These are phyloP conservation scores for Pestalotiopsis sp. DNA, from an alignment of 2,329 filamentous ascomycete species.

Conservation along the genomic window DNA sequence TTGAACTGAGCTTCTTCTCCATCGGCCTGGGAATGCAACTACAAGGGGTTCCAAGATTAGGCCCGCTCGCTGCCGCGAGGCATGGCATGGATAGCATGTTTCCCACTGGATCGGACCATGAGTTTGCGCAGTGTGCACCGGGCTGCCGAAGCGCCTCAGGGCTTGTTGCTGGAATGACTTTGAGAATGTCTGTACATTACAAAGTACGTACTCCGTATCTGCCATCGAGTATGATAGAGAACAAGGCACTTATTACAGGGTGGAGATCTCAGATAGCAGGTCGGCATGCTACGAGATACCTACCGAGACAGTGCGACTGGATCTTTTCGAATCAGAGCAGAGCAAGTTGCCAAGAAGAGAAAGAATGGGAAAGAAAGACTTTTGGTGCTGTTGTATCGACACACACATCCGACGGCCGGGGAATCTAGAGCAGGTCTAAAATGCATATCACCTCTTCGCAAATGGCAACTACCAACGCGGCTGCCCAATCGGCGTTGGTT, in stretches of 20 bases:
- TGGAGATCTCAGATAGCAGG: slow-evolving; percentile 1
- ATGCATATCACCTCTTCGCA: not conserved
- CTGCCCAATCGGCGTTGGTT: not conserved
- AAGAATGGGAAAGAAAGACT: not conserved
- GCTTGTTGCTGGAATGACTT: not conserved
- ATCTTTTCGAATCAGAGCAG: slow-evolving; percentile 16
- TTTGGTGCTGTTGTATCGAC: not conserved
- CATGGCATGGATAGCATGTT: not conserved
- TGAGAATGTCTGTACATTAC: not conserved
- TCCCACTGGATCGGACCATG: not conserved
- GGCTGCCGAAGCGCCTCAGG: not conserved
- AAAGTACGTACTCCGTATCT: no score
- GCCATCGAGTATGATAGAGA: not conserved
- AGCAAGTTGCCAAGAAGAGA: slow-evolving; percentile 23
- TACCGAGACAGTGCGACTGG: slow-evolving; percentile 31
- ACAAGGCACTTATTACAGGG: not conserved
- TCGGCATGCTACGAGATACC: slow-evolving; percentile 6
- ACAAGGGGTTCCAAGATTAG: slow-evolving; percentile 8
- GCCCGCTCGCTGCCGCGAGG: not conserved
- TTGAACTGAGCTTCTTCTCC: slow-evolving; percentile 5
- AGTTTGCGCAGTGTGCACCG: not conserved
- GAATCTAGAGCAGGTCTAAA: not conserved
- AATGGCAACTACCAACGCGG: not conserved
- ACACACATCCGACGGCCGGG: not conserved
- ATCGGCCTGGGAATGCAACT: not conserved